phyloP scores from a whole-genome alignment of 306 rosid species.

The Trichosanthes cucumerina region DNA sequence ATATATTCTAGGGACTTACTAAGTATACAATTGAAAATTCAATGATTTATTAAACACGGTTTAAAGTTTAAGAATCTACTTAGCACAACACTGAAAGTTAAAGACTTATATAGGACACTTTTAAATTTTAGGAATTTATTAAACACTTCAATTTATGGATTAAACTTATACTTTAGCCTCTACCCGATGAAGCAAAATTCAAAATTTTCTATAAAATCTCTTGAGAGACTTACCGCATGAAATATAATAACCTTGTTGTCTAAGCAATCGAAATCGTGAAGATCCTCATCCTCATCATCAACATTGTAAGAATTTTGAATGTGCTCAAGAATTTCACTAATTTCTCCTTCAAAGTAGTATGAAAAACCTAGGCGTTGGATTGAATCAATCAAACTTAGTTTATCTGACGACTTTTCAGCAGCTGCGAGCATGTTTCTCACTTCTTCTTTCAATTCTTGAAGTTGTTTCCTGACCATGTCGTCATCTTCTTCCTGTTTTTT shows the following conservation, averaged over 20 bases:
- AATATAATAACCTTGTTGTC: not conserved
- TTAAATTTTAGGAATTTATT: too few species aligned
- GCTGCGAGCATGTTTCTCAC: not conserved
- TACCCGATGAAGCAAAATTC: not conserved
- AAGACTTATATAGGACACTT: too few species aligned
- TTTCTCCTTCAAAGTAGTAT: not conserved
- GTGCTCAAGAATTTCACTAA: not conserved
- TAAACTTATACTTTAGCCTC: not conserved
- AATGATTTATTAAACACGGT: not conserved
- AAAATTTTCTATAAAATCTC: not conserved
- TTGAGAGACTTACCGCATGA: not conserved
- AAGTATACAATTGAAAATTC: not conserved
- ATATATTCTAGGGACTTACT: too few species aligned
- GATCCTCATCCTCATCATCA: not conserved
- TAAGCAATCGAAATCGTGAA: constrained; percentile 4
- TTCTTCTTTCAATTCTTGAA: not conserved
- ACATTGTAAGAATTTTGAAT: not conserved
- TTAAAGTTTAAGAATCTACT: not conserved
- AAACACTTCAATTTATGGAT: too few species aligned
- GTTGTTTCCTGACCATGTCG: constrained; percentile 14
- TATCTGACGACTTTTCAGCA: not conserved
- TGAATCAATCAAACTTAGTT: not conserved
- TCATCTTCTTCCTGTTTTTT: constrained; percentile 19
- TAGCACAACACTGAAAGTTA: not conserved
- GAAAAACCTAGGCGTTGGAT: not conserved